Evolutionary conservation across 805 yeast genomes (phyloP).

Genomic region (Candida argentea): DNA sequence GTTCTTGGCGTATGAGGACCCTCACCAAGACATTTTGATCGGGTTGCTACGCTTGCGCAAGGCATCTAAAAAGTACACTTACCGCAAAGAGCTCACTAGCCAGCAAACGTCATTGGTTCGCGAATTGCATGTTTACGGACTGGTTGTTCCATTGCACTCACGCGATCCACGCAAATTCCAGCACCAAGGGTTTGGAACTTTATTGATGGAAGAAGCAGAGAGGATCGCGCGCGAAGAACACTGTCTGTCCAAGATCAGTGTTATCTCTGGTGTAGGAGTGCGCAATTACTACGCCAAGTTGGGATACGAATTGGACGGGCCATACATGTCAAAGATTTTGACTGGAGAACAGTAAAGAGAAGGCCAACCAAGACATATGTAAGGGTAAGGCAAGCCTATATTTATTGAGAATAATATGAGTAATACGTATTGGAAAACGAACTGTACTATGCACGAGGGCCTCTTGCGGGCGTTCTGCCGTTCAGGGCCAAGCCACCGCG

Average conservation of each 20-base stretch:
- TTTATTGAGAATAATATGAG: constrained; percentile 1
- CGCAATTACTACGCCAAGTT: constrained; percentile 88
- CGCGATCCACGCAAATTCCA: constrained; percentile 97
- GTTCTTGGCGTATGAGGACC: constrained; percentile 91
- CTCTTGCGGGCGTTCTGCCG: no score
- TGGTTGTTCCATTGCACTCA: constrained; percentile 92
- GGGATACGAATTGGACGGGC: constrained; percentile 91
- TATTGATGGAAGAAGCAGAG: constrained; percentile 97
- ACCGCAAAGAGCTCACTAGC: constrained; percentile 72
- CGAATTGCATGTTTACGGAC: constrained; percentile 94
- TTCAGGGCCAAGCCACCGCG: constrained; percentile 28
- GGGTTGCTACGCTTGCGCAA: constrained; percentile 83
- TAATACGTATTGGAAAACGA: constrained; percentile 1
- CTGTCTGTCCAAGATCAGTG: constrained; percentile 83
- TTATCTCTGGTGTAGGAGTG: constrained; percentile 95
- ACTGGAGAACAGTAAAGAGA: constrained; percentile 4
- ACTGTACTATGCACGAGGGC: not conserved
- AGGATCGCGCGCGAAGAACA: constrained; percentile 93
- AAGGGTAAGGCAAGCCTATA: not conserved
- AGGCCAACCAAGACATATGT: no score
- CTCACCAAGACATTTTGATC: constrained; percentile 88
- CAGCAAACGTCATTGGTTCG: constrained; percentile 93
- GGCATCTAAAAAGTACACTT: constrained; percentile 83
- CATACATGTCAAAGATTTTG: constrained; percentile 79
- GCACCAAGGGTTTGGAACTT: constrained; percentile 97